Conservation (phyloP, 495 filamentous ascomycete species). For the Neurospora sublineolata region DNA sequence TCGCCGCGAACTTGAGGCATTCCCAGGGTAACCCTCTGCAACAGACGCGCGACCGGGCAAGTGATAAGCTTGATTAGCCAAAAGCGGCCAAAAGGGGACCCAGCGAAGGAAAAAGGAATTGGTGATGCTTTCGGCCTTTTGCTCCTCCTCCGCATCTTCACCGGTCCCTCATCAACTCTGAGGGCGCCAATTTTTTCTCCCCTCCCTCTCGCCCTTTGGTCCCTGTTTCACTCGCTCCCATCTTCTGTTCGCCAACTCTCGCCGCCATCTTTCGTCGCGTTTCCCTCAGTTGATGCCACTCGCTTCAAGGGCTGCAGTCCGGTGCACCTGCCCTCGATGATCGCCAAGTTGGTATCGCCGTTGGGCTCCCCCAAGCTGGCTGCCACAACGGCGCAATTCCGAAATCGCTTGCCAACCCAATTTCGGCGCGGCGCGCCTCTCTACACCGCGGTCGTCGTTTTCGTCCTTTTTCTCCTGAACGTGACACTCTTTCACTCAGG, state of each 20-base stretch:
- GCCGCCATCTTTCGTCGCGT: neutral
- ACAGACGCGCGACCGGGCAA: neutral
- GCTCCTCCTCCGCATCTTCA: neutral
- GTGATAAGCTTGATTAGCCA: neutral
- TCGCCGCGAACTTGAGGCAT: neutral
- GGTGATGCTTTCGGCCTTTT: neutral
- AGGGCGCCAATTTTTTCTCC: neutral
- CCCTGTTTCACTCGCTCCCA: neutral
- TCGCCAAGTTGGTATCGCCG: conserved; percentile 26
- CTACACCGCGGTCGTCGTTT: conserved; percentile 23
- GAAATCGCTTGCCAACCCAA: conserved; percentile 26
- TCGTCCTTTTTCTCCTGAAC: conserved; percentile 33
- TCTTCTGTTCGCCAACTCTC: neutral
- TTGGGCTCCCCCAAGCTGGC: conserved; percentile 27
- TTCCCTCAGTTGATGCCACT: conserved; percentile 9
- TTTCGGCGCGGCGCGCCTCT: conserved; percentile 24
- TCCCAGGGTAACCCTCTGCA: neutral
- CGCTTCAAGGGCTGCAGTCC: conserved; percentile 6
- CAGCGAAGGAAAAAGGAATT: neutral
- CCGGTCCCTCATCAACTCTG: neutral
- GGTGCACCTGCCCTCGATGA: conserved; percentile 17
- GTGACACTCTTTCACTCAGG: conserved; percentile 25
- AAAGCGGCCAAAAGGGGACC: neutral
- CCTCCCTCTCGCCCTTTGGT: neutral
- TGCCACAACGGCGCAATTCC: conserved; percentile 23